Evolutionary conservation across 495 filamentous ascomycete species (phyloP).

Genomic region (Sordaria brevicollis): DNA sequence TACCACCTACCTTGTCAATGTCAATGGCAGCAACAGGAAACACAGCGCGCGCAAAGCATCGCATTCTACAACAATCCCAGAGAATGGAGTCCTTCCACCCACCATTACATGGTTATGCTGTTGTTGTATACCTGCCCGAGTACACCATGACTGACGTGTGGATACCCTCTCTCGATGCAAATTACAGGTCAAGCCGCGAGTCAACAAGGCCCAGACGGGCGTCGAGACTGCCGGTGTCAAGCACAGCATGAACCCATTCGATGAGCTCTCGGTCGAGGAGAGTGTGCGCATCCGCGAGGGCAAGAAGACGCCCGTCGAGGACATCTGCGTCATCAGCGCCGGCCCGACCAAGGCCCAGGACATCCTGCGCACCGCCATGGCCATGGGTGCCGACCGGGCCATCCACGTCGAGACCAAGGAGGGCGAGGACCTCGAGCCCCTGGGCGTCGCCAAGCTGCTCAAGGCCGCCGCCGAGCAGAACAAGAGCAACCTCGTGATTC

Average conservation of each 20-base stretch:
- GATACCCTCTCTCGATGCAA: not conserved
- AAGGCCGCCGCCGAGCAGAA: slow-evolving; percentile 65
- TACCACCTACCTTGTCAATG: not conserved
- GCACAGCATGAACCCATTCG: slow-evolving; percentile 97
- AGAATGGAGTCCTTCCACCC: not conserved
- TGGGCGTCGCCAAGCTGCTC: slow-evolving; percentile 83
- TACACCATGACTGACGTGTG: not conserved
- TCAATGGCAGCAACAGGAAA: not conserved
- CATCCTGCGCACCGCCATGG: slow-evolving; percentile 89
- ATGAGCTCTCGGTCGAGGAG: slow-evolving; percentile 96
- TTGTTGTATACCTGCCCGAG: not conserved
- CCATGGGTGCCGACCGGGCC: slow-evolving; percentile 89
- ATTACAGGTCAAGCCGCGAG: slow-evolving; percentile 86
- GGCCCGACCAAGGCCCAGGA: slow-evolving; percentile 82
- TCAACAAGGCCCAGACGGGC: slow-evolving; percentile 91
- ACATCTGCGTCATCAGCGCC: slow-evolving; percentile 82
- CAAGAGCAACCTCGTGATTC: slow-evolving; percentile 79
- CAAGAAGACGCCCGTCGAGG: slow-evolving; percentile 57
- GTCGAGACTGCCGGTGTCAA: slow-evolving; percentile 89
- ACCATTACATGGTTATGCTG: not conserved
- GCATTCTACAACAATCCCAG: not conserved
- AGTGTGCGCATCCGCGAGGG: slow-evolving; percentile 86
- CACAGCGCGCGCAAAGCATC: not conserved
- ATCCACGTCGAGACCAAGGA: slow-evolving; percentile 72
- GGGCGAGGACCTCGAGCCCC: slow-evolving; percentile 67